Percentiles rank a stretch among this genome's conserved stretches.
Evolutionary conservation across 2,329 filamentous ascomycete species (phyloP).

Genomic region (Didymellaceae sp.): DNA sequence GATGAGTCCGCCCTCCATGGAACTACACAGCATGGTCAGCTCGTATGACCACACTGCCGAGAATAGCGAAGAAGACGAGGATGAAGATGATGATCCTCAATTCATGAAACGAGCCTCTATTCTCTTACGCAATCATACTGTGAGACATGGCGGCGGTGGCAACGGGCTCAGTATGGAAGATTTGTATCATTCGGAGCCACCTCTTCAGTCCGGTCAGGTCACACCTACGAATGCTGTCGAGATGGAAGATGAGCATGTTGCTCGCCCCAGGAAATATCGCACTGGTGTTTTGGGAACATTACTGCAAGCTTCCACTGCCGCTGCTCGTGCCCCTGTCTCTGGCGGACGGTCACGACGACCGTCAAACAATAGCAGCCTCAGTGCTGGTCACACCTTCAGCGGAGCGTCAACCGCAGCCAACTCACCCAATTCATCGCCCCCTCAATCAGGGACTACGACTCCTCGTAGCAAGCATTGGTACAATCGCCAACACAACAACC

Average conservation of each 20-base stretch:
- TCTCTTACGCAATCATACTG: constrained; percentile 44
- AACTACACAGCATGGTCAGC: constrained; percentile 24
- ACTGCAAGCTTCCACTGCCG: constrained; percentile 57
- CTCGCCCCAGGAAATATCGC: constrained; percentile 70
- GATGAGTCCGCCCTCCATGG: constrained; percentile 27
- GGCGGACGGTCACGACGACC: constrained; percentile 14
- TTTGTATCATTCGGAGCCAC: constrained; percentile 40
- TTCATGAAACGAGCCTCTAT: constrained; percentile 52
- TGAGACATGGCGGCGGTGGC: constrained; percentile 21
- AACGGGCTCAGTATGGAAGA: constrained; percentile 33
- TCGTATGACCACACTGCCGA: constrained; percentile 29
- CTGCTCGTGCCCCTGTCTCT: constrained; percentile 16
- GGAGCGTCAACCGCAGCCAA: constrained; percentile 45
- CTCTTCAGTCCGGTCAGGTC: constrained; percentile 53
- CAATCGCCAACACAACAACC: constrained; percentile 38
- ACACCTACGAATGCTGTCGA: constrained; percentile 58
- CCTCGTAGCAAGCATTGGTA: constrained; percentile 50
- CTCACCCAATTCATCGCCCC: constrained; percentile 49
- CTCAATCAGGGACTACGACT: constrained; percentile 52
- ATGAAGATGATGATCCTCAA: constrained; percentile 39
- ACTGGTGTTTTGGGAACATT: constrained; percentile 76
- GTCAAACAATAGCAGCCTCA: constrained; percentile 32
- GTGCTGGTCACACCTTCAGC: constrained; percentile 37
- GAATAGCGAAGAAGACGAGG: constrained; percentile 33
- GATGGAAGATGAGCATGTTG: constrained; percentile 68